Percentiles rank a stretch among this genome's conserved stretches.
phyloP scores from a whole-genome alignment of 2,329 filamentous ascomycete genomes.

The Nothomitra cinnamomea region DNA sequence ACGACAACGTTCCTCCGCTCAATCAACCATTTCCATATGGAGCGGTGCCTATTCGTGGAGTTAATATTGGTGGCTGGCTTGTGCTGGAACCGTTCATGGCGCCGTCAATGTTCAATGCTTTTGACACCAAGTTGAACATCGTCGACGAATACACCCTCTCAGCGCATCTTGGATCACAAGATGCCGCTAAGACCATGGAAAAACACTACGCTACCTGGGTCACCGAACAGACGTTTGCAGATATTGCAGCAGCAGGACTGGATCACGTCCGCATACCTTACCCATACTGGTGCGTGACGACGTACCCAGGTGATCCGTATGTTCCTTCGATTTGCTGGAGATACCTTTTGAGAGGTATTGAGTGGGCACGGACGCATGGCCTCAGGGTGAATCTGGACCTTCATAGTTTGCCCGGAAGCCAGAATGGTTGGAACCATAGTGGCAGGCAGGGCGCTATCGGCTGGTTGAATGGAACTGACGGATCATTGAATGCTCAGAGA shows the following conservation, averaged over 20 bases:
- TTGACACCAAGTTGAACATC: conserved; percentile 41
- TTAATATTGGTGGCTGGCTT: conserved; percentile 90
- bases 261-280: conserved; percentile 96
- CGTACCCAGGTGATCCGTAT: conserved; percentile 76
- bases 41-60: conserved; percentile 64
- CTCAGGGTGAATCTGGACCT: conserved; percentile 85
- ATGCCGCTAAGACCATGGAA: conserved; percentile 54
- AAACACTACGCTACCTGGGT: conserved; percentile 84
- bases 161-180: conserved; percentile 46
- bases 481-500: conserved; percentile 58
- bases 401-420: conserved; percentile 79
- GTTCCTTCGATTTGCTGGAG: conserved; percentile 77
- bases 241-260: conserved; percentile 73
- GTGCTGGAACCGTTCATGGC: conserved; percentile 90
- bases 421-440: conserved; percentile 97
- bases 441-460: conserved; percentile 63
- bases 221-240: conserved; percentile 63
- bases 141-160: conserved; percentile 81
- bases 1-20: conserved; percentile 63
- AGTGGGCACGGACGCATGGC: conserved; percentile 85
- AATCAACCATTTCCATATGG: conserved; percentile 65
- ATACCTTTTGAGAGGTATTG: conserved; percentile 80
- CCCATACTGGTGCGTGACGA: conserved; percentile 84
- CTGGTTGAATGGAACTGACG: conserved; percentile 86
- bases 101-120: conserved; percentile 69